Evolutionary conservation across 805 yeast genomes (phyloP).

Genomic region (Starmerella bombi): DNA sequence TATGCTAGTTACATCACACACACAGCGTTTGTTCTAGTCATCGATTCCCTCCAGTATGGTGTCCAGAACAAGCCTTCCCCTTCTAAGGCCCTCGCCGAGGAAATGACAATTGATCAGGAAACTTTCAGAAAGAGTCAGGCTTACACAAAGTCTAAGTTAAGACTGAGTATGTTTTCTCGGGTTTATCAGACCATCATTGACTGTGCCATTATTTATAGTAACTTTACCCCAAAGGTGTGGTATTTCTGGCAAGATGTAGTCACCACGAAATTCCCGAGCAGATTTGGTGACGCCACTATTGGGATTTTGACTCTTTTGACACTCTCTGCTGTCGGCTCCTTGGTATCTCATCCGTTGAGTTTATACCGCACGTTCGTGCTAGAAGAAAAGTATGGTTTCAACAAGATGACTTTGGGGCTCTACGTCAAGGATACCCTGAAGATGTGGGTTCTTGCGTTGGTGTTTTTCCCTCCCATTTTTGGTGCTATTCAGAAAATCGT

Average conservation of each 20-base stretch:
- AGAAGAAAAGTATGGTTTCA: conserved; percentile 88
- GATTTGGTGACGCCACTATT: conserved; percentile 27
- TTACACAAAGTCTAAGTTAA: conserved; percentile 59
- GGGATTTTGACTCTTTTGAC: conserved; percentile 4
- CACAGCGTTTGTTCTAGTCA: conserved; percentile 58
- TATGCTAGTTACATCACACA: conserved; percentile 64
- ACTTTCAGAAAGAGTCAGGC: conserved; percentile 65
- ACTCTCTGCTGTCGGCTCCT: conserved; percentile 34
- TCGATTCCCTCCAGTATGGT: conserved; percentile 62
- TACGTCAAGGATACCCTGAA: conserved; percentile 69
- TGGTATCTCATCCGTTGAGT: conserved; percentile 52
- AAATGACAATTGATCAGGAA: conserved; percentile 53
- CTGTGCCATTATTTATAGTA: conserved; percentile 43
- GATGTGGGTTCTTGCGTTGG: conserved; percentile 38
- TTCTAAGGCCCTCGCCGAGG: conserved; percentile 50
- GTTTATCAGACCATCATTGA: conserved; percentile 43
- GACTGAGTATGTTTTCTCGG: conserved; percentile 47
- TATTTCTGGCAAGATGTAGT: conserved; percentile 25
- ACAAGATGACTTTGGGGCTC: conserved; percentile 59
- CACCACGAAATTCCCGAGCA: conserved; percentile 15
- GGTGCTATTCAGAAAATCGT: conserved; percentile 70
- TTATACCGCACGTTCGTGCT: conserved; percentile 73
- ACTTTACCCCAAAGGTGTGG: conserved; percentile 57
- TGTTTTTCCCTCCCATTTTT: conserved; percentile 58
- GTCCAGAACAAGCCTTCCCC: conserved; percentile 20